phyloP scores from a whole-genome alignment of 2,329 filamentous ascomycete genomes.

The Pseudohalonectria lignicola region DNA sequence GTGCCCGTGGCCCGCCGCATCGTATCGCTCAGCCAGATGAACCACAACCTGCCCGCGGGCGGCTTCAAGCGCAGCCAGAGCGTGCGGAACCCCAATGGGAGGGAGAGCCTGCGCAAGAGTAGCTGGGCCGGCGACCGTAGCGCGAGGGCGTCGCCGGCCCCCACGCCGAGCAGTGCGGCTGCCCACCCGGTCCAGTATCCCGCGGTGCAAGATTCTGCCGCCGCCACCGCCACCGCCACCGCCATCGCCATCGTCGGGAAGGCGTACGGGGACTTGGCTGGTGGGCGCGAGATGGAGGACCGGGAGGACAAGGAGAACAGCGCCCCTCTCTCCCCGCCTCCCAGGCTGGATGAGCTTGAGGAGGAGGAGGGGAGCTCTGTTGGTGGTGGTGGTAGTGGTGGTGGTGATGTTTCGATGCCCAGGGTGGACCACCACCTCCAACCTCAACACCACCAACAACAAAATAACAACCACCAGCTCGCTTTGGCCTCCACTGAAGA shows the following conservation, averaged over 20 bases:
- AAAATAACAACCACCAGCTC: too few relatives aligned
- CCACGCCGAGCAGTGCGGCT: too few relatives aligned
- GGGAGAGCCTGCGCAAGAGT: constrained; percentile 47
- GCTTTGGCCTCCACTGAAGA: constrained; percentile 14
- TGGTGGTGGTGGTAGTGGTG: too few relatives aligned
- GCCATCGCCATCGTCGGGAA: constrained; percentile 29
- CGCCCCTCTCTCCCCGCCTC: constrained; percentile 3
- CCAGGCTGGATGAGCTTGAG: constrained; percentile 45
- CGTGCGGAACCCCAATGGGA: constrained; percentile 49
- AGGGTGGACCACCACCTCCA: too few relatives aligned
- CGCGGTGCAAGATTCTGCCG: too few relatives aligned
- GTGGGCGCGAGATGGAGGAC: too few relatives aligned
- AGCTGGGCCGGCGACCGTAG: constrained; percentile 50
- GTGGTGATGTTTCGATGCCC: constrained; percentile 10
- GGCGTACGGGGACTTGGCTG: constrained; percentile 35
- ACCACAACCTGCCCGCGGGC: constrained; percentile 54
- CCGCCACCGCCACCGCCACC: too few relatives aligned
- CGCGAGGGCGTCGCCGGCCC: neutral
- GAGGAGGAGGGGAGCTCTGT: too few relatives aligned
- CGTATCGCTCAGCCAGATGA: constrained; percentile 83
- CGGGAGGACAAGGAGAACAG: constrained; percentile 37
- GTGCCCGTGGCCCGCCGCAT: constrained; percentile 61
- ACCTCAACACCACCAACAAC: too few relatives aligned
- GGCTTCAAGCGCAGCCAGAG: constrained; percentile 70
- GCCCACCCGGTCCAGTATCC: too few relatives aligned